phyloP scores from a whole-genome alignment of 345 rosid genomes.

The Eucalyptus virginea region DNA sequence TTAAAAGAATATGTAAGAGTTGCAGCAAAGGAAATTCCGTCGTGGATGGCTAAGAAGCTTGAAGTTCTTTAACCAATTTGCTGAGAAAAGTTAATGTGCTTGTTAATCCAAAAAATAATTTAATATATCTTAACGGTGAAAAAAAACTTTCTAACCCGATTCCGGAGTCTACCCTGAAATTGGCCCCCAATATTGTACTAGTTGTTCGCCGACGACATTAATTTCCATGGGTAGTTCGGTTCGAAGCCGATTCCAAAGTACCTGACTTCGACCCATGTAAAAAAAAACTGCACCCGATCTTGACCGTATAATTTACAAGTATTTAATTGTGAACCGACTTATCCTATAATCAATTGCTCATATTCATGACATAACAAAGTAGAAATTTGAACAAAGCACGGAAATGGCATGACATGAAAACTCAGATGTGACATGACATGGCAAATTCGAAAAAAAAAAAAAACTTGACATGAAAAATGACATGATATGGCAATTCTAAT shows the following conservation, averaged over 20 bases:
- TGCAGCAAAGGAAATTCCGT: not conserved
- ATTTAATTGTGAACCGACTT: not conserved
- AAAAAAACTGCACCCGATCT: not conserved
- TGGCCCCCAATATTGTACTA: not conserved
- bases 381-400: not conserved
- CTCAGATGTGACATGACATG: too few relatives aligned
- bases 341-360: fast-evolving
- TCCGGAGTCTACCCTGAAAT: not conserved
- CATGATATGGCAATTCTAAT: too few relatives aligned
- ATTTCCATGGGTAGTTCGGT: not conserved
- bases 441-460: too few relatives aligned
- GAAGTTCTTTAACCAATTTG: not conserved
- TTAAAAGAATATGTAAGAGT: not conserved
- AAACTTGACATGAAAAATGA: not conserved
- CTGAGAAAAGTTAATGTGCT: not conserved
- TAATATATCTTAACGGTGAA: not conserved
- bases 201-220: not conserved
- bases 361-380: not conserved
- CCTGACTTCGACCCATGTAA: not conserved
- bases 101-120: not conserved
- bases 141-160: not conserved
- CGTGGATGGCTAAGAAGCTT: not conserved
- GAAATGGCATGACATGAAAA: not conserved
- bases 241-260: not conserved
- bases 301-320: not conserved